These are phyloP conservation scores for Exophiala spinifera DNA, from an alignment of 2,329 filamentous ascomycete genomes.

Conservation along the genomic window DNA sequence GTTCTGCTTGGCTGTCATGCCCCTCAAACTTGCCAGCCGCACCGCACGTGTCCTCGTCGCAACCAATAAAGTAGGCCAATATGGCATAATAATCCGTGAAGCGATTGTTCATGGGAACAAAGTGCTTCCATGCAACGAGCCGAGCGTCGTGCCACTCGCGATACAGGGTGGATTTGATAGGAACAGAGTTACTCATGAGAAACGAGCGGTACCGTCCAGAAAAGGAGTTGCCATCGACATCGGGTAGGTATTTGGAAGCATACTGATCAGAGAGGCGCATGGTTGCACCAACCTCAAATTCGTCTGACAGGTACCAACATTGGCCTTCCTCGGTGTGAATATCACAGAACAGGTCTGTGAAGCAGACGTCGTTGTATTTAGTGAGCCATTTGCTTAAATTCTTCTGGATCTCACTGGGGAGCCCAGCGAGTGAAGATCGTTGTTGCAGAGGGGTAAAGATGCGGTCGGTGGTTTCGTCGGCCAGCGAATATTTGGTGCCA, in stretches of 20 bases:
- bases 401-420: not conserved
- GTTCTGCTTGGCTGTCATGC: constrained; percentile 56
- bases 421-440: constrained; percentile 35
- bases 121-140: constrained; percentile 74
- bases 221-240: constrained; percentile 73
- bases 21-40: not conserved
- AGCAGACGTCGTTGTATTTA: constrained; percentile 36
- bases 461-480: constrained; percentile 35
- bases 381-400: not conserved
- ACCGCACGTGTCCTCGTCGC: not conserved
- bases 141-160: constrained; percentile 77
- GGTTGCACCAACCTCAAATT: constrained; percentile 35
- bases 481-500: constrained; percentile 53
- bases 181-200: constrained; percentile 64
- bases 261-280: constrained; percentile 41
- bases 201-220: constrained; percentile 68
- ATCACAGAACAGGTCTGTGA: constrained; percentile 46
- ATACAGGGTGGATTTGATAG: constrained; percentile 75
- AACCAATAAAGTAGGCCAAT: constrained; percentile 65
- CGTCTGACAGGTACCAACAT: constrained; percentile 48
- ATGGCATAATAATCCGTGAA: constrained; percentile 70
- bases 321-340: constrained; percentile 35
- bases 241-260: constrained; percentile 65
- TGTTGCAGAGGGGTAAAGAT: constrained; percentile 32
- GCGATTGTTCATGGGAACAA: constrained; percentile 73